A percentile compares a stretch with the other conserved stretches of the same genome.
Evolutionary conservation across 139 green algal species (phyloP).

Genomic region (Mesotaenium endlicherianum): DNA sequence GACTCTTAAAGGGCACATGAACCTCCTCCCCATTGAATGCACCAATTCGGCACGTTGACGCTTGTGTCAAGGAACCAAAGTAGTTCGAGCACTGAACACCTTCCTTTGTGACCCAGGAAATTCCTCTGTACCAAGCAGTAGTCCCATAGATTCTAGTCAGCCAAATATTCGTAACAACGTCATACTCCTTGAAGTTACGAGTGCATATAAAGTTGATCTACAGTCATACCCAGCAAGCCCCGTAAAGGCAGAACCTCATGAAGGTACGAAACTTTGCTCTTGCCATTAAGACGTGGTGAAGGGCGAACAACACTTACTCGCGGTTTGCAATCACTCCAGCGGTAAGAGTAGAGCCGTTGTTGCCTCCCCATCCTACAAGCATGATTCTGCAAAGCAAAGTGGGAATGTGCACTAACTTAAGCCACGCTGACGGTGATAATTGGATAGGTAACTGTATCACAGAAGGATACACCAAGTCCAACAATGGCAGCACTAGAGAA

Average conservation of each 20-base stretch:
- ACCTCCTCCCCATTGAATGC: conserved; percentile 94
- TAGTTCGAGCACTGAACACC: conserved; percentile 96
- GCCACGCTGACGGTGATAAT: background rate
- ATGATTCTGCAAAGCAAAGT: conserved; percentile 80
- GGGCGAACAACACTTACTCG: conserved; percentile 45
- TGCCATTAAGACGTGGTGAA: too few relatives aligned
- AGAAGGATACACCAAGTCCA: background rate
- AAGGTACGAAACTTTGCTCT: too few relatives aligned
- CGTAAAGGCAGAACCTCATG: too few relatives aligned
- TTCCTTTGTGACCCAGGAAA: conserved; percentile 99
- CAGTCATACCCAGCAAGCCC: too few relatives aligned
- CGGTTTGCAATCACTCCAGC: conserved; percentile 94
- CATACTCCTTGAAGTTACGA: too few relatives aligned
- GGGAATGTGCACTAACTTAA: background rate
- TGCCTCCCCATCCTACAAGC: conserved; percentile 96
- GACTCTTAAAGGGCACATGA: conserved; percentile 82
- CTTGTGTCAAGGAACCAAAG: conserved; percentile 93
- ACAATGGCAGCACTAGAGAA: background rate
- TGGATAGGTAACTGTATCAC: background rate
- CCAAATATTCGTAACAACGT: too few relatives aligned
- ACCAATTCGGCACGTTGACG: conserved; percentile 87
- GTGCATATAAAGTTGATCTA: too few relatives aligned
- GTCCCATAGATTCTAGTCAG: too few relatives aligned
- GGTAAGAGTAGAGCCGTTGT: conserved; percentile 97
- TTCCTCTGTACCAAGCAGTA: conserved; percentile 44